Evolutionary conservation across 129 eudicot species (phyloP).

Genomic region (Flaveria linearis): DNA sequence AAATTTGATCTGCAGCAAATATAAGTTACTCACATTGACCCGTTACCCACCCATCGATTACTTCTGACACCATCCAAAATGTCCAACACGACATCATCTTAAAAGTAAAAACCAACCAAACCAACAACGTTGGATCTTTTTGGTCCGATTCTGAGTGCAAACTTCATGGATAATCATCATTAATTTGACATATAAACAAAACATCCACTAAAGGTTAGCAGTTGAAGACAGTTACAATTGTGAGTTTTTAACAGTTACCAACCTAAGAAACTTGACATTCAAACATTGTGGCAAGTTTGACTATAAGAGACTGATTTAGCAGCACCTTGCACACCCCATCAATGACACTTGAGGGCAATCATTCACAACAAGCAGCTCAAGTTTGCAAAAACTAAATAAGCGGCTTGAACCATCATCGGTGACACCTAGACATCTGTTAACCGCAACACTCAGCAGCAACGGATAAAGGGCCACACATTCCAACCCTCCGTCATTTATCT

Average conservation of each 20-base stretch:
- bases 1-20: neutral
- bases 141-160: neutral
- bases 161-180: neutral
- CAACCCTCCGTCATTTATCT: slow-evolving; percentile 66
- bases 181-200: neutral
- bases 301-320: slow-evolving; percentile 60
- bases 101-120: too few relatives aligned
- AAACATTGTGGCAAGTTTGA: slow-evolving; percentile 64
- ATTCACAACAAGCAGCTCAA: slow-evolving; percentile 54
- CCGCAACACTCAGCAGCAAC: slow-evolving; percentile 40
- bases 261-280: slow-evolving; percentile 14
- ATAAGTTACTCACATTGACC: neutral
- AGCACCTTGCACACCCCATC: slow-evolving; percentile 63
- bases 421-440: slow-evolving; percentile 64
- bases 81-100: neutral
- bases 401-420: slow-evolving; percentile 57
- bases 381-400: slow-evolving; percentile 46
- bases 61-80: neutral
- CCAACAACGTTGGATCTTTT: neutral
- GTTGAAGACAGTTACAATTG: neutral
- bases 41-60: neutral
- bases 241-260: neutral
- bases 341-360: slow-evolving; percentile 75
- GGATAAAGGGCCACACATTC: slow-evolving; percentile 42
- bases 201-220: neutral